phyloP scores from a whole-genome alignment of 2,329 filamentous ascomycete species.

The Fusarium sp. region DNA sequence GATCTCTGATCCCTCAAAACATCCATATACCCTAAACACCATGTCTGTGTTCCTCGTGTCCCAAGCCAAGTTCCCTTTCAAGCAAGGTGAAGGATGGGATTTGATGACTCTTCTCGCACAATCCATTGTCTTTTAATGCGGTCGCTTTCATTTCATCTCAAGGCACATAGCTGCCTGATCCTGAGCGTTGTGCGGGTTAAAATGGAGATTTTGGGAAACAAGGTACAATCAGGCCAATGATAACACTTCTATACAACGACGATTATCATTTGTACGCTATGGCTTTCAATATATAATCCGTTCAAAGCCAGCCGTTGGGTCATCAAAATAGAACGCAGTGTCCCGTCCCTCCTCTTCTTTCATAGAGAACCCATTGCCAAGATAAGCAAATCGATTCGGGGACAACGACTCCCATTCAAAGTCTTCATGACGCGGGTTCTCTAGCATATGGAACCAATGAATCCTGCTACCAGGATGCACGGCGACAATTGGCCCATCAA shows the following conservation, averaged over 20 bases:
- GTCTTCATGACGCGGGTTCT: not conserved
- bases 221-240: not conserved
- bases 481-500: not conserved
- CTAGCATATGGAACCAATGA: not conserved
- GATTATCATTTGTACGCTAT: no score
- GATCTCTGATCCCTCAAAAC: not conserved
- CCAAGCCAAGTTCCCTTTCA: not conserved
- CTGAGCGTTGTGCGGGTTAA: not conserved
- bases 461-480: not conserved
- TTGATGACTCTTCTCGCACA: no score
- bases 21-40: not conserved
- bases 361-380: conserved; percentile 2
- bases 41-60: not conserved
- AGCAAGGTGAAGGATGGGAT: not conserved
- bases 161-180: not conserved
- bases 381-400: not conserved
- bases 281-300: not conserved
- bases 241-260: no score
- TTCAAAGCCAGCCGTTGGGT: not conserved
- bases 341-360: not conserved
- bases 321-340: not conserved
- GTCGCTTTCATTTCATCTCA: not conserved
- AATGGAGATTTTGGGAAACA: not conserved
- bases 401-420: not conserved
- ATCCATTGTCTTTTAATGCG: not conserved